Evolutionary conservation across 345 rosid genomes (phyloP).

Genomic region (Salix dunnii): DNA sequence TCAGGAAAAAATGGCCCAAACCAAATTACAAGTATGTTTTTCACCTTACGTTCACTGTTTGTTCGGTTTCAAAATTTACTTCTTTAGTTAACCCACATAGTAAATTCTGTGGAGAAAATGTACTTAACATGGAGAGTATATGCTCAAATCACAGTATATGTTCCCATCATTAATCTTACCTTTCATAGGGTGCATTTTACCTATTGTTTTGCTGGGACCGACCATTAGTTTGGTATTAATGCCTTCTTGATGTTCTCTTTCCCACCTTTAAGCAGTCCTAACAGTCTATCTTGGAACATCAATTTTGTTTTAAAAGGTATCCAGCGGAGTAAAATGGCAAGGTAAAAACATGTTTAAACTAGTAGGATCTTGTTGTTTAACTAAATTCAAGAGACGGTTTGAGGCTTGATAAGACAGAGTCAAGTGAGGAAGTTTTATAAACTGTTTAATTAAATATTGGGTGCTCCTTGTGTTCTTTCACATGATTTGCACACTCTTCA

Average conservation of each 20-base stretch:
- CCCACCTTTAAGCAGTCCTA: background rate
- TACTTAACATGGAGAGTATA: background rate
- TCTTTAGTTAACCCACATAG: too few species aligned
- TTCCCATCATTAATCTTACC: background rate
- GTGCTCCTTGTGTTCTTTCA: too few species aligned
- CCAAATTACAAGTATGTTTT: slow-evolving; percentile 58
- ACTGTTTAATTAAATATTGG: too few species aligned
- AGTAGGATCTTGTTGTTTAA: too few species aligned
- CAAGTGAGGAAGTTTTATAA: too few species aligned
- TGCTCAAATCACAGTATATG: too few species aligned
- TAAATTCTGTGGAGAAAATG: background rate
- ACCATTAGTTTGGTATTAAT: background rate
- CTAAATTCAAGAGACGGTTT: too few species aligned
- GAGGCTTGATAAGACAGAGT: too few species aligned
- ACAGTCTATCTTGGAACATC: background rate
- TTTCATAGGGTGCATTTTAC: background rate
- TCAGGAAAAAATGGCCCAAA: slow-evolving; percentile 61
- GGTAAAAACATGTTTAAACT: too few species aligned
- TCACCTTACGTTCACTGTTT: background rate
- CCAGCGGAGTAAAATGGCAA: background rate
- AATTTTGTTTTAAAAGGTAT: background rate
- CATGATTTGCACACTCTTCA: too few species aligned
- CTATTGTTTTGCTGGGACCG: background rate
- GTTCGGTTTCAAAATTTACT: background rate
- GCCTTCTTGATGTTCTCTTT: background rate